A percentile compares a stretch with the other conserved stretches of the same genome.
Evolutionary conservation across 352 stramenopile genomes (phyloP).

Genomic region (Phytophthora megakarya): DNA sequence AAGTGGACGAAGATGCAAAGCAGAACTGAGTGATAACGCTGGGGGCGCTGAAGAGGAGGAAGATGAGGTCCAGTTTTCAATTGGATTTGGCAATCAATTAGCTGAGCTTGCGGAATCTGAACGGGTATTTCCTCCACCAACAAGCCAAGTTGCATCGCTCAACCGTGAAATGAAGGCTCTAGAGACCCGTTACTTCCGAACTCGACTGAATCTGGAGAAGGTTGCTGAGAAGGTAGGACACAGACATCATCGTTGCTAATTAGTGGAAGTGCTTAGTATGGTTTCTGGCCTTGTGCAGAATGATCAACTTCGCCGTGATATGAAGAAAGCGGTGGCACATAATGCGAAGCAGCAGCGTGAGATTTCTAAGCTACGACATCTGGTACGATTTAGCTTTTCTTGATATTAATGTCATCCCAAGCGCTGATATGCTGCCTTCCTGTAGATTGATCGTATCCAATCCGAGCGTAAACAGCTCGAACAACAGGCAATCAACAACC

Average conservation of each 20-base stretch:
- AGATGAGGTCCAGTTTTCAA: neutral
- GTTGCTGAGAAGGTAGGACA: constrained; percentile 54
- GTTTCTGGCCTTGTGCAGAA: constrained; percentile 36
- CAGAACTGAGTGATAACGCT: constrained; percentile 1
- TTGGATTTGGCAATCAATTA: constrained; percentile 25
- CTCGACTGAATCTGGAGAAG: constrained; percentile 72
- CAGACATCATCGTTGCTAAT: neutral
- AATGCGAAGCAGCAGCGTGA: constrained; percentile 61
- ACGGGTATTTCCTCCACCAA: constrained; percentile 40
- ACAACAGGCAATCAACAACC: constrained; percentile 79
- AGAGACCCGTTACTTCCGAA: constrained; percentile 82
- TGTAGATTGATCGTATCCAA: constrained; percentile 75
- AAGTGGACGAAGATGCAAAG: neutral
- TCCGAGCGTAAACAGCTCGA: constrained; percentile 78
- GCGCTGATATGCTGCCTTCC: neutral
- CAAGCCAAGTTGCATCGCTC: constrained; percentile 62
- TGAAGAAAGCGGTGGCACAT: constrained; percentile 43
- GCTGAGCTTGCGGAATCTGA: constrained; percentile 38
- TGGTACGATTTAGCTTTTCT: constrained; percentile 33
- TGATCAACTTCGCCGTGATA: constrained; percentile 57
- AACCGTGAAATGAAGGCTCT: constrained; percentile 76
- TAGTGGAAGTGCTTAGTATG: neutral
- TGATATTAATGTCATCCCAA: neutral
- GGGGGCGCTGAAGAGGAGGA: constrained; percentile 11
- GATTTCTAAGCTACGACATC: constrained; percentile 62